Conservation (phyloP, 257 asterid species). For the Fraxinus cuspidata region DNA sequence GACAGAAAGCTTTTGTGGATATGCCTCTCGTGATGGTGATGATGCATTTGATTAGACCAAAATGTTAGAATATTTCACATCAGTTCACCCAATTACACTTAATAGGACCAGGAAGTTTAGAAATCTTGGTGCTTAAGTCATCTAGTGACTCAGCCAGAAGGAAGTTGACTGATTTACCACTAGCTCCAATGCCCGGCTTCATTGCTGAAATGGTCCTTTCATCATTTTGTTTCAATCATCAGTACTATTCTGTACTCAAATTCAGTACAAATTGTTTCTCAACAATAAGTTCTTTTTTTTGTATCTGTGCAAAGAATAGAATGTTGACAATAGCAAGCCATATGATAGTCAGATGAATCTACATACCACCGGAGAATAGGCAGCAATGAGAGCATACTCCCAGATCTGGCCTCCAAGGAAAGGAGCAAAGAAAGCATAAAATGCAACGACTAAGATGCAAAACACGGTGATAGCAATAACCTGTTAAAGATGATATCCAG, state of each 20-base stretch:
- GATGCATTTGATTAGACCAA: neutral
- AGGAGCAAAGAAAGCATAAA: conserved; percentile 95
- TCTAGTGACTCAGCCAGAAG: neutral
- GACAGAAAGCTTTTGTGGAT: neutral
- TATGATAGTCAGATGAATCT: conserved; percentile 20
- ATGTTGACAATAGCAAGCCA: conserved; percentile 13
- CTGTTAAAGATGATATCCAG: conserved; percentile 41
- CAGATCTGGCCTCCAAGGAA: conserved; percentile 87
- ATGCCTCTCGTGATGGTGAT: neutral
- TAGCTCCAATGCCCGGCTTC: conserved; percentile 2
- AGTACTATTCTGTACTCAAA: neutral
- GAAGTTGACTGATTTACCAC: neutral
- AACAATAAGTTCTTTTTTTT: neutral
- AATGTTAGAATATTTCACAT: neutral
- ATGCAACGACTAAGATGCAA: conserved; percentile 87
- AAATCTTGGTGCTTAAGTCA: neutral
- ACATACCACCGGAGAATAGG: conserved; percentile 93
- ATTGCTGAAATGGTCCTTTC: neutral
- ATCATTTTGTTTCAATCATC: neutral
- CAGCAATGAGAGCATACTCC: conserved; percentile 73
- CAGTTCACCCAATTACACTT: neutral
- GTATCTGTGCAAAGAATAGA: conserved; percentile 10
- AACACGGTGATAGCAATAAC: conserved; percentile 92
- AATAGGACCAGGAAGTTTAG: neutral
- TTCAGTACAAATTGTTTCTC: neutral